These are phyloP conservation scores for Tolypocladium nubicola DNA, from an alignment of 2,329 filamentous ascomycete genomes.

Conservation along the genomic window DNA sequence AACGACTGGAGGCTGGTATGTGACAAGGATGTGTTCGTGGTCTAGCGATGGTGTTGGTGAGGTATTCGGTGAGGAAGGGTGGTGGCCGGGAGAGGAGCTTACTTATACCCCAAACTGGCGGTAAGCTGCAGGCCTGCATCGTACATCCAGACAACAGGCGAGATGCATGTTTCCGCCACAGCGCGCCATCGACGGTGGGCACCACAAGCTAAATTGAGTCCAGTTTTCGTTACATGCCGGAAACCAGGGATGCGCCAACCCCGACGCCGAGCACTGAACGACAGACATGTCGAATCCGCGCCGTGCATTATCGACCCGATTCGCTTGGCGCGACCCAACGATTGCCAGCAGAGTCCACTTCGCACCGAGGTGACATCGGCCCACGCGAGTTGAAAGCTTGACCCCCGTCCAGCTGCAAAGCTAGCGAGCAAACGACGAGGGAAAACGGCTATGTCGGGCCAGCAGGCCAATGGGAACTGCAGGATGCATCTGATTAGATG, in stretches of 20 bases:
- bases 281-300: background rate
- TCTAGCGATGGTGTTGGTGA: background rate
- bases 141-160: background rate
- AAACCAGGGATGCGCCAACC: background rate
- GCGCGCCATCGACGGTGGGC: background rate
- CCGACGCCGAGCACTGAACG: background rate
- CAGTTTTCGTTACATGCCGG: background rate
- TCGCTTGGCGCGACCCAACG: background rate
- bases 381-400: background rate
- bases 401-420: background rate
- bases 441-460: background rate
- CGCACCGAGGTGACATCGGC: background rate
- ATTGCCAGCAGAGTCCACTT: background rate
- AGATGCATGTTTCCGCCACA: background rate
- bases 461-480: conserved; percentile 9
- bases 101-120: background rate
- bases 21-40: background rate
- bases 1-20: conserved; percentile 2
- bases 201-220: background rate
- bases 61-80: background rate
- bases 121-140: background rate
- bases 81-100: background rate
- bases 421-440: background rate
- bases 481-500: conserved; percentile 17
- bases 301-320: background rate